A percentile compares a stretch with the other conserved stretches of the same genome.
Evolutionary conservation across 1,284 basidiomycete species (phyloP).

Genomic region (Ustilago hordei): DNA sequence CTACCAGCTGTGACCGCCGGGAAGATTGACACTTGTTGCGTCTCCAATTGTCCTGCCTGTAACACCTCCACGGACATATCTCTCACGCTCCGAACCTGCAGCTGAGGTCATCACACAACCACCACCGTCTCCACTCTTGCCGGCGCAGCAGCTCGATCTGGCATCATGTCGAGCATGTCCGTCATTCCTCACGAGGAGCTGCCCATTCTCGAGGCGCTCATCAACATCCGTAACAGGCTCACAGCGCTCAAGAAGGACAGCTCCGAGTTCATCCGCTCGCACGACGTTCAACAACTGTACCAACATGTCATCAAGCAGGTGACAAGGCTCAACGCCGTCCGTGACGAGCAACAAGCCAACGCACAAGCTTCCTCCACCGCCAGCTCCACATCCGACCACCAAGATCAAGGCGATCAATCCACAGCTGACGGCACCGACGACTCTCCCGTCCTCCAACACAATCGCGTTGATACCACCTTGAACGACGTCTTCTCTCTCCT

Average conservation of each 20-base stretch:
- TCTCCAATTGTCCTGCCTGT: background rate
- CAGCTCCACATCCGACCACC: conserved; percentile 49
- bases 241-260: conserved; percentile 90
- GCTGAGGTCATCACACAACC: background rate
- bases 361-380: conserved; percentile 31
- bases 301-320: conserved; percentile 95
- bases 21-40: background rate
- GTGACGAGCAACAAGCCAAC: conserved; percentile 74
- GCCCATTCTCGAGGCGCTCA: conserved; percentile 92
- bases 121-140: background rate
- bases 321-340: conserved; percentile 88
- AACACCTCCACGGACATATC: background rate
- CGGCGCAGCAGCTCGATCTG: conserved; percentile 4
- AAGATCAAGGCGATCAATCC: conserved; percentile 27
- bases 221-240: conserved; percentile 87
- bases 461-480: conserved; percentile 68
- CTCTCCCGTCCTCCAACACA: conserved; percentile 53
- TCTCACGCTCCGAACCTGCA: background rate
- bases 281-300: conserved; percentile 93
- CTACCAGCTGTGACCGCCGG: background rate
- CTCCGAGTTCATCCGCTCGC: conserved; percentile 86
- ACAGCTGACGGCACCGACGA: conserved; percentile 34
- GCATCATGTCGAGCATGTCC: conserved; percentile 59
- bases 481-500: conserved; percentile 69
- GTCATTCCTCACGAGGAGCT: conserved; percentile 75